Conservation (phyloP, 495 filamentous ascomycete genomes). For the Penicillium verhagenii region DNA sequence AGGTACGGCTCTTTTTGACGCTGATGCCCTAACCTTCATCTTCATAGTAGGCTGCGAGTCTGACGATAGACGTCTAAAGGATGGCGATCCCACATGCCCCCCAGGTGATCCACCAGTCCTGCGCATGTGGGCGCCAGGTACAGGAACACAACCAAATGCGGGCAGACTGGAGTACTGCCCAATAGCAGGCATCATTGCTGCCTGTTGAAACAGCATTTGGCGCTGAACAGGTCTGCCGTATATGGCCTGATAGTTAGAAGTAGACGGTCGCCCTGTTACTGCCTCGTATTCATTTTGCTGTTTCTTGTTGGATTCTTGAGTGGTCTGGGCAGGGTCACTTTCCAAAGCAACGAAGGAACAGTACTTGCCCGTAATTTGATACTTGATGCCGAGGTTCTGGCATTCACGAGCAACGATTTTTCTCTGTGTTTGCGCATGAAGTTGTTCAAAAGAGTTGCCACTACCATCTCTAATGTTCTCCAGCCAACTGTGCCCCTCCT, state of each 20-base stretch:
- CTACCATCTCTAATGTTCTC: slow-evolving; percentile 44
- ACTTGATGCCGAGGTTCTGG: slow-evolving; percentile 59
- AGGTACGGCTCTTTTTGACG: neutral
- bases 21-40: no score
- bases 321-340: slow-evolving; percentile 1
- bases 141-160: no score
- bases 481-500: slow-evolving; percentile 68
- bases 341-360: slow-evolving; percentile 70
- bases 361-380: slow-evolving; percentile 65
- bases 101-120: no score
- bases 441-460: slow-evolving; percentile 46
- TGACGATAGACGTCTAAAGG: no score
- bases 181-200: neutral
- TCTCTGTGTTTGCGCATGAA: slow-evolving; percentile 45
- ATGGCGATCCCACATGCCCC: no score
- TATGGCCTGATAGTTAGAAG: neutral
- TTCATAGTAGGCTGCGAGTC: no score
- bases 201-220: neutral
- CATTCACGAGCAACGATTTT: slow-evolving; percentile 62
- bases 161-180: no score
- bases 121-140: no score
- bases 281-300: neutral
- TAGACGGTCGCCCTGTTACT: neutral
- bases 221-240: no score
- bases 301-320: neutral